Evolutionary conservation across 1,284 basidiomycete genomes (phyloP), one percentile per base, ranked within the genome.

Genomic region (Coriolopsis trogii): DNA sequence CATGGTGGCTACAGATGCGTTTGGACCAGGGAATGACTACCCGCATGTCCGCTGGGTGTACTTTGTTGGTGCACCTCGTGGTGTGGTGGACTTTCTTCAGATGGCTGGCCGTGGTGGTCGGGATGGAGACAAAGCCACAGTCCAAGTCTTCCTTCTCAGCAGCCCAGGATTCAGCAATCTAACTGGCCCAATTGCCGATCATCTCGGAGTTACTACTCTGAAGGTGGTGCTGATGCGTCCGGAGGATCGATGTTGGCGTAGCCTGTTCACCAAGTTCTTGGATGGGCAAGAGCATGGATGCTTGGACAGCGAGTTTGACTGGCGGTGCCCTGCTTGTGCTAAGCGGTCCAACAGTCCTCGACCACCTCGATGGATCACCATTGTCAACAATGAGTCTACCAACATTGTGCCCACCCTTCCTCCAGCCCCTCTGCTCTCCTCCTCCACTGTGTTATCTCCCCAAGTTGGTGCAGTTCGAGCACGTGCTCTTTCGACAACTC

Each of bases 1-100:
- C 38, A 55, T 55, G 53, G 45, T 43, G 1, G 45, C 44, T n/a
- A 55, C 53, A 15, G 41, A 46, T 44, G 53, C 53, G 9, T 55
- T 55, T 44, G 53, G 44, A 16, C 48, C 53, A 12, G 53, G 53
- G 28, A 42, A 45, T 18, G 53, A 55, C 53, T 51, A 45, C 18
- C 39, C 48, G 13, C 16, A 31, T 20, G 48, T 55, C 24, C 44
- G 44, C 3, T 18, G 34, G 1, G 26, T 55, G n/a, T 42, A 23
- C 18, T 44, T 51, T 29, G 41, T 49, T 13, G 53, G 44, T n/a
- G 16, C 40, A n/a, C 49, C 53, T 20, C 21, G 23, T 13, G 46
- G 45, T n/a, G 3, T 55, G 10, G 45, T 48, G n/a, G 44, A 55
- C 41, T 41, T 47, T 16, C 34, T 51, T 1, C 53, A 55, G 20